These are phyloP conservation scores for Trichophaea hybrida DNA, from an alignment of 2,329 filamentous ascomycete species.

Conservation along the genomic window DNA sequence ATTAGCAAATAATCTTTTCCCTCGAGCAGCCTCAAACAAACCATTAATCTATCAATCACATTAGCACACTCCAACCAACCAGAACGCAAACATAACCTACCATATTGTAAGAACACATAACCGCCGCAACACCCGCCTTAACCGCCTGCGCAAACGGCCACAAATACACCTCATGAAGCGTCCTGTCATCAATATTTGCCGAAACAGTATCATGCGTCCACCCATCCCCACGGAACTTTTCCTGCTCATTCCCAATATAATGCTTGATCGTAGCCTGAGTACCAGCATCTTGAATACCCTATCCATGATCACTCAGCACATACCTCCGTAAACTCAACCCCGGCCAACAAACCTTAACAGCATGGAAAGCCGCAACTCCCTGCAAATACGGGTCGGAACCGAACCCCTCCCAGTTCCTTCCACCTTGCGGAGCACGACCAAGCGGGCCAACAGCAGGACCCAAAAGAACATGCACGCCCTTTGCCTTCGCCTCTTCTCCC, in stretches of 20 bases:
- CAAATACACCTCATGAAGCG: slow-evolving; percentile 61
- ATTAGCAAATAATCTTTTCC: slow-evolving; percentile 31
- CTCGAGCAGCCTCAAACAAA: slow-evolving; percentile 34
- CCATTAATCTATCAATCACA: slow-evolving; percentile 20
- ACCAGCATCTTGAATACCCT: slow-evolving; percentile 52
- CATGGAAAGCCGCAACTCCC: slow-evolving; percentile 62
- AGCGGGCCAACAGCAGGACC: slow-evolving; percentile 73
- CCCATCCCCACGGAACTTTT: slow-evolving; percentile 70
- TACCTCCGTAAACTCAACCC: not conserved
- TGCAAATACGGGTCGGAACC: slow-evolving; percentile 62
- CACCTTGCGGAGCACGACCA: slow-evolving; percentile 69
- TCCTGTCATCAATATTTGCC: slow-evolving; percentile 60
- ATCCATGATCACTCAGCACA: not conserved
- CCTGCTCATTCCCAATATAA: slow-evolving; percentile 60
- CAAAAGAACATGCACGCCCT: slow-evolving; percentile 62
- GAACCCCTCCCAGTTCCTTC: slow-evolving; percentile 86
- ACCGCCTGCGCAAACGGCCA: slow-evolving; percentile 81
- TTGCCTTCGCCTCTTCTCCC: slow-evolving; percentile 57
- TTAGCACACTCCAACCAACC: no score
- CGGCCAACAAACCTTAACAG: slow-evolving; percentile 41
- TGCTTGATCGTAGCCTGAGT: slow-evolving; percentile 56
- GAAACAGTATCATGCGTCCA: slow-evolving; percentile 42
- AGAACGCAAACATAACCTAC: not conserved
- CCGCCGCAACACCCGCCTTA: slow-evolving; percentile 56
- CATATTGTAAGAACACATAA: slow-evolving; percentile 77